phyloP scores from a whole-genome alignment of 192 early-diverging fungal species.

The Chytriomyces hyalinus region DNA sequence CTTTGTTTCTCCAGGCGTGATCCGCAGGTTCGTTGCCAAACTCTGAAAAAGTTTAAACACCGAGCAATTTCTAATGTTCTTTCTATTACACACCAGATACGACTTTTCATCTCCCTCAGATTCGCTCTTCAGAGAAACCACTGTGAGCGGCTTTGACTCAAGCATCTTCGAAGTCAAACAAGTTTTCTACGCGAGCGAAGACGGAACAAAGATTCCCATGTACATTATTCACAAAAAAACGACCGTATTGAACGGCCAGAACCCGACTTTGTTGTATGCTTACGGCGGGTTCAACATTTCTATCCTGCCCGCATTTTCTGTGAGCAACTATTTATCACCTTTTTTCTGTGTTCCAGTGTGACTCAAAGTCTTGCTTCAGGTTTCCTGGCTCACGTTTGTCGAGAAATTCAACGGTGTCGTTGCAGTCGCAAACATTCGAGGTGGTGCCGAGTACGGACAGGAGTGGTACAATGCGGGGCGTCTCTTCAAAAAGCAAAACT shows the following conservation, averaged over 20 bases:
- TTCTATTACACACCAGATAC: not conserved
- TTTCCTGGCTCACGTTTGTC: slow-evolving; percentile 47
- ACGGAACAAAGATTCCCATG: slow-evolving; percentile 72
- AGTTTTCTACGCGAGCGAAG: slow-evolving; percentile 69
- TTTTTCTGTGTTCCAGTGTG: not conserved
- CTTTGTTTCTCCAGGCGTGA: slow-evolving; percentile 63
- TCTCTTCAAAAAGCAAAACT: slow-evolving; percentile 69
- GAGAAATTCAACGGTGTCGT: slow-evolving; percentile 62
- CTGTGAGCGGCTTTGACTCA: slow-evolving; percentile 52
- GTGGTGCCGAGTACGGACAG: slow-evolving; percentile 68
- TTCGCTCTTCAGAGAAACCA: slow-evolving; percentile 48
- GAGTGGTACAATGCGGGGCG: slow-evolving; percentile 61
- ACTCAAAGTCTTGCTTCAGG: not conserved
- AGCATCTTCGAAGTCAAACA: slow-evolving; percentile 63
- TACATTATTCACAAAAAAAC: slow-evolving; percentile 64
- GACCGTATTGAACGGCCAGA: slow-evolving; percentile 54
- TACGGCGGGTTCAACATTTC: slow-evolving; percentile 72
- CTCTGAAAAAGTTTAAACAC: too few species aligned
- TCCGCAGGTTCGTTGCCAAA: slow-evolving; percentile 51
- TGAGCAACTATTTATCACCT: slow-evolving; percentile 2
- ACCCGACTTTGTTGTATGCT: slow-evolving; percentile 67
- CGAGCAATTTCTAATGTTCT: too few species aligned
- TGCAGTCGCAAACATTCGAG: slow-evolving; percentile 69
- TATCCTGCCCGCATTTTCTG: slow-evolving; percentile 45
- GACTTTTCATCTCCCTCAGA: slow-evolving; percentile 52